Percentiles rank a stretch among this genome's conserved stretches.
These are phyloP conservation scores for Salix purpurea DNA, from an alignment of 345 rosid genomes.

Conservation along the genomic window DNA sequence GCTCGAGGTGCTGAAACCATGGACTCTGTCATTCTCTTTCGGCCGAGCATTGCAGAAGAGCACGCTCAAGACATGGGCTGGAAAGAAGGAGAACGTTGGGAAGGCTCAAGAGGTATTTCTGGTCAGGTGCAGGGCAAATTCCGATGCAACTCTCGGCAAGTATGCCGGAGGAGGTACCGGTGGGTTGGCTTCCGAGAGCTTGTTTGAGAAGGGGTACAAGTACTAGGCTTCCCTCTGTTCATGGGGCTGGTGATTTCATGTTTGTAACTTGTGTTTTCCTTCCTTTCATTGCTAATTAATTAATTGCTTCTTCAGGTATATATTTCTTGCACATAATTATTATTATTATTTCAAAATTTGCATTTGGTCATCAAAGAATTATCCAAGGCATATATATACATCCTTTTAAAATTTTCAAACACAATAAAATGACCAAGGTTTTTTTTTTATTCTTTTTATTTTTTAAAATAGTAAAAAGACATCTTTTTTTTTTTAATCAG, in stretches of 20 bases:
- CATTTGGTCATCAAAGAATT: no score
- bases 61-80: conserved; percentile 87
- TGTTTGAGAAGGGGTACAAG: conserved; percentile 79
- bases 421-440: no score
- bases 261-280: no score
- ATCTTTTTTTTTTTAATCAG: no score
- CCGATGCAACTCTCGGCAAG: conserved; percentile 84
- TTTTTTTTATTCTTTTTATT: no score
- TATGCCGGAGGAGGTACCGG: conserved; percentile 45
- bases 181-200: conserved; percentile 74
- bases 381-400: no score
- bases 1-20: conserved; percentile 67
- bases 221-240: conserved; percentile 27
- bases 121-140: conserved; percentile 76
- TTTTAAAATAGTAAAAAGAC: no score
- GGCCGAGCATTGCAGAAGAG: conserved; percentile 91
- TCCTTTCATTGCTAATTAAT: no score
- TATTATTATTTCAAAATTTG: no score
- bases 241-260: neutral
- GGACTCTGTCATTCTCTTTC: conserved; percentile 92
- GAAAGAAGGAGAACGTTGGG: conserved; percentile 68
- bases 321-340: no score
- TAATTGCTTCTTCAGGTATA: no score
- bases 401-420: no score
- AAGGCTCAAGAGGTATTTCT: conserved; percentile 76